Conservation (phyloP, 495 filamentous ascomycete genomes). For the Chaetomium tenue region DNA sequence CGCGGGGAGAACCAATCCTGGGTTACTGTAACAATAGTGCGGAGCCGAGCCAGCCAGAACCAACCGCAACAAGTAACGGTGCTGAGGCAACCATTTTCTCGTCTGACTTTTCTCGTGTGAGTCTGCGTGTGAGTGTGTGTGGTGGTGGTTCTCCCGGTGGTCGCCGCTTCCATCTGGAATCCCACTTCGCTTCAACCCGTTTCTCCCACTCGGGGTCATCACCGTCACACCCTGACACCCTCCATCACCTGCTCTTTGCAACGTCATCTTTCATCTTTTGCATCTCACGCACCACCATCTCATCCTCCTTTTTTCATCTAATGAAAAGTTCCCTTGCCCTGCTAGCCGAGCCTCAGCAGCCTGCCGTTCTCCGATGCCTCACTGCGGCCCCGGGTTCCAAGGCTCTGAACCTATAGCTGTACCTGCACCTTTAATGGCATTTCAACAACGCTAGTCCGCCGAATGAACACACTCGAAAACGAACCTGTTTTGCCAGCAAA, state of each 20-base stretch:
- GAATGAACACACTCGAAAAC: neutral
- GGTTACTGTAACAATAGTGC: neutral
- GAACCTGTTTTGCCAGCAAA: neutral
- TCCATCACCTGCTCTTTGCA: neutral
- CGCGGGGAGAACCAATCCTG: slow-evolving; percentile 3
- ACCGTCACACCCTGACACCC: neutral
- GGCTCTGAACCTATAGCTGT: neutral
- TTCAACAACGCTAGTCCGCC: neutral
- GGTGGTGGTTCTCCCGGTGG: neutral
- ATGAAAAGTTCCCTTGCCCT: slow-evolving; percentile 1
- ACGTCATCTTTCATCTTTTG: neutral
- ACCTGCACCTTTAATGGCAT: slow-evolving; percentile 3
- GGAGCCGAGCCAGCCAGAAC: neutral
- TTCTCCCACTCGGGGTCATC: neutral
- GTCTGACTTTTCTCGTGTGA: neutral
- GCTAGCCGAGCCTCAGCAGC: slow-evolving; percentile 2
- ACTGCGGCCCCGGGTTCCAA: neutral
- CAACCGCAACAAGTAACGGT: neutral
- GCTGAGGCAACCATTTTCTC: neutral
- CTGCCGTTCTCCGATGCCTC: neutral
- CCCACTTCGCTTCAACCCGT: neutral
- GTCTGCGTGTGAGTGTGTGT: too few relatives aligned
- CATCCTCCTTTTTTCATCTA: neutral
- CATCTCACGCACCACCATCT: neutral
- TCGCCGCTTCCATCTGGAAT: neutral